Conservation (phyloP, 139 green algal genomes). For the Astrephomene gubernaculifera region DNA sequence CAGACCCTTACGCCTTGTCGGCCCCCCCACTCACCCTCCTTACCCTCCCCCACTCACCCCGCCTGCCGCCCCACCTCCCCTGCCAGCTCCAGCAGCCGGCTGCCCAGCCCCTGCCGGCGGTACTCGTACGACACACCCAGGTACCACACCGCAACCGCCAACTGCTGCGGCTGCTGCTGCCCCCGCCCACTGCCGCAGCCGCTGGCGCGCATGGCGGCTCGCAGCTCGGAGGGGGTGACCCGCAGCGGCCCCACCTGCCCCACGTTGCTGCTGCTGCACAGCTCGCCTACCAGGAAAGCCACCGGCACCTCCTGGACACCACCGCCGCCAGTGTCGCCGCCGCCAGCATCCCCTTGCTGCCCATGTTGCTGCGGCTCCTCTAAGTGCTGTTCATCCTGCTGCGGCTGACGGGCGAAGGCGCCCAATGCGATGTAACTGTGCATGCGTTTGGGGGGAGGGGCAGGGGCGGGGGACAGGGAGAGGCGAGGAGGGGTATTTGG, state of each 20-base stretch:
- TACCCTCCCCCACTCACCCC: constrained; percentile 49
- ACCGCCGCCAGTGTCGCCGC: too few relatives aligned
- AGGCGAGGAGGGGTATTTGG: neutral
- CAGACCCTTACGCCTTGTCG: too few relatives aligned
- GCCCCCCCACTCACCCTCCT: too few relatives aligned
- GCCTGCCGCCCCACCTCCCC: constrained; percentile 34
- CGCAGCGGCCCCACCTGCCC: neutral
- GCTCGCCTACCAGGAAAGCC: constrained; percentile 51
- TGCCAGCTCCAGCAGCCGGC: constrained; percentile 52
- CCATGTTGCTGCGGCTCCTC: too few relatives aligned
- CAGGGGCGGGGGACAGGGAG: neutral
- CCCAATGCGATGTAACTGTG: constrained; percentile 52
- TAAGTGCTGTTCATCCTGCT: too few relatives aligned
- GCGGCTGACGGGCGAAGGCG: constrained; percentile 39
- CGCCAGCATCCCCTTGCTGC: too few relatives aligned
- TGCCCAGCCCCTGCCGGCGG: constrained; percentile 51
- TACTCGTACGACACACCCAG: constrained; percentile 62
- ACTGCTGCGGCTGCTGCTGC: neutral
- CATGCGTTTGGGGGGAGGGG: too few relatives aligned
- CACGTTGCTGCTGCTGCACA: neutral
- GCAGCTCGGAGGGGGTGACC: neutral
- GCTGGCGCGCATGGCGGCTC: neutral
- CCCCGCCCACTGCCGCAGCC: constrained; percentile 2
- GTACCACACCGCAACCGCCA: constrained; percentile 36
- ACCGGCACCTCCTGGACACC: constrained; percentile 26